These are phyloP conservation scores for Astrephomene gubernaculifera DNA, from an alignment of 139 green algal species.

Conservation along the genomic window DNA sequence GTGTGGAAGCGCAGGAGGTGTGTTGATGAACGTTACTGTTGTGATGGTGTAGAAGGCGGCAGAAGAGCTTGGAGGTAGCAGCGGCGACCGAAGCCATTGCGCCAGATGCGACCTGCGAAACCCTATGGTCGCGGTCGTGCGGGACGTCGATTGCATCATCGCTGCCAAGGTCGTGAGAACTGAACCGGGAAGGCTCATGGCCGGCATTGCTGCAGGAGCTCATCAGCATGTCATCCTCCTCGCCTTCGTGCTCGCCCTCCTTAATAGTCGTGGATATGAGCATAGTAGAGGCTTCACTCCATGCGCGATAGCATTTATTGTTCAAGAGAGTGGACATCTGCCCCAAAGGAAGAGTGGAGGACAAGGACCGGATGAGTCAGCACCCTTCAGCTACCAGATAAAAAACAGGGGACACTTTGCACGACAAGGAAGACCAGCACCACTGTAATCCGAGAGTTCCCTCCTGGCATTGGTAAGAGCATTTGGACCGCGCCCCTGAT, in stretches of 20 bases:
- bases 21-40: background rate
- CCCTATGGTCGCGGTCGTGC: background rate
- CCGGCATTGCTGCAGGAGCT: background rate
- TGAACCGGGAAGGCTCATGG: too few relatives aligned
- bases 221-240: background rate
- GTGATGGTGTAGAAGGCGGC: background rate
- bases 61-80: background rate
- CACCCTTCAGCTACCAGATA: background rate
- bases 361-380: background rate
- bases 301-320: background rate
- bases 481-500: too few relatives aligned
- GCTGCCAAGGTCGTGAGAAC: background rate
- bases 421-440: background rate
- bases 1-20: background rate
- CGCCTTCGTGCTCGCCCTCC: conserved; percentile 5
- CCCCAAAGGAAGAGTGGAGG: background rate
- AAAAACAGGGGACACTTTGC: background rate
- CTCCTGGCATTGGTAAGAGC: too few relatives aligned
- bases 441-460: too few relatives aligned
- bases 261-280: conserved; percentile 12
- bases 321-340: background rate
- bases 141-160: background rate
- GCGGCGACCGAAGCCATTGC: background rate
- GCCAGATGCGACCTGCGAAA: background rate
- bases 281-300: background rate